Conservation (phyloP, 352 stramenopile species). For the Phytophthora sojae region DNA sequence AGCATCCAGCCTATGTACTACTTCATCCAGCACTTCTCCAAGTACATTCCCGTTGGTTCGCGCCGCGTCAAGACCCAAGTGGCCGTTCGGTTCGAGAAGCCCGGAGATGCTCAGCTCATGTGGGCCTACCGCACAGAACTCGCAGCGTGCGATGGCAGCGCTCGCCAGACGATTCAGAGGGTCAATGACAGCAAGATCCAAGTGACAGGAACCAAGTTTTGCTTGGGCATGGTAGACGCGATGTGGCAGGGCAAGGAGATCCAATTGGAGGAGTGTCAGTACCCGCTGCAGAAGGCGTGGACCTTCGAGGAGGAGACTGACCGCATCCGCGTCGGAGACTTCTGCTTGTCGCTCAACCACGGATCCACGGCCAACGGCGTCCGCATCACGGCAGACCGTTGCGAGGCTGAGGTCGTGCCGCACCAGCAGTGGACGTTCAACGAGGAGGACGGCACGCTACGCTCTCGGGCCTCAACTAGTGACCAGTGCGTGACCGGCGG, state of each 20-base stretch:
- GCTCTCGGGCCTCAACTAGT: constrained; percentile 35
- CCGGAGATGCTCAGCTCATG: constrained; percentile 64
- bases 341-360: constrained; percentile 72
- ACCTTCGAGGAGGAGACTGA: constrained; percentile 49
- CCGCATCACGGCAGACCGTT: constrained; percentile 53
- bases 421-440: constrained; percentile 71
- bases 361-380: constrained; percentile 55
- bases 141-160: constrained; percentile 61
- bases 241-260: not conserved
- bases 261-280: constrained; percentile 63
- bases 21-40: constrained; percentile 91
- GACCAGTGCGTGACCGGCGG: constrained; percentile 78
- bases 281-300: constrained; percentile 64
- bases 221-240: constrained; percentile 42
- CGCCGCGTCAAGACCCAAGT: constrained; percentile 63
- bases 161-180: constrained; percentile 59
- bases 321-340: constrained; percentile 57
- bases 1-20: constrained; percentile 90
- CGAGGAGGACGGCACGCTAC: constrained; percentile 51
- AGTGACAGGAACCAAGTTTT: constrained; percentile 60
- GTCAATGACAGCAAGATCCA: constrained; percentile 74
- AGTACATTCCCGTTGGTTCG: constrained; percentile 78
- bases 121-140: constrained; percentile 57
- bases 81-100: constrained; percentile 50
- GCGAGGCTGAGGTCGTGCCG: constrained; percentile 31